Percentiles rank a stretch among this genome's conserved stretches.
Conservation (phyloP, 1,284 basidiomycete genomes). For the Papiliotrema laurentii region DNA sequence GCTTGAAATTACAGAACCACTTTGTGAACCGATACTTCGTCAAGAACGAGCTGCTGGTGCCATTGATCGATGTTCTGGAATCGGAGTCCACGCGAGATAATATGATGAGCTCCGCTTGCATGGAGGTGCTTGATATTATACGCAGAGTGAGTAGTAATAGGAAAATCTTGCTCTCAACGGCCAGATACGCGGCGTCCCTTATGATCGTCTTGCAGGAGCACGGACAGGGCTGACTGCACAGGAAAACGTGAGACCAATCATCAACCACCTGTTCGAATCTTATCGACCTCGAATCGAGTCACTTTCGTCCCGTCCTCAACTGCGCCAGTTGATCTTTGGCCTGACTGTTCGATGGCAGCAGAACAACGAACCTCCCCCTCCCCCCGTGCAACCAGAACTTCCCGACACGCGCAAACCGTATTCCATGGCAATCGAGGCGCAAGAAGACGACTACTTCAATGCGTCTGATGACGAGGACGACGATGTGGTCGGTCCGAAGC, state of each 20-base stretch:
- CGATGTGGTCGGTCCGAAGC: conserved; percentile 22
- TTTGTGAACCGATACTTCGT: conserved; percentile 80
- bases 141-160: conserved; percentile 73
- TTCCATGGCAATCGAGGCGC: conserved; percentile 52
- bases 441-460: conserved; percentile 86
- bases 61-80: conserved; percentile 74
- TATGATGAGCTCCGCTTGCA: conserved; percentile 85
- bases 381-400: conserved; percentile 53
- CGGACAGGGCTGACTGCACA: conserved; percentile 36
- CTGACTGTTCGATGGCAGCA: conserved; percentile 83
- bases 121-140: conserved; percentile 91
- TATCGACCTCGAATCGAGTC: conserved; percentile 64
- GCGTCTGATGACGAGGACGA: conserved; percentile 56
- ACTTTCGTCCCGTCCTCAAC: conserved; percentile 55
- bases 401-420: conserved; percentile 53
- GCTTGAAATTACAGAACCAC: conserved; percentile 77
- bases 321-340: conserved; percentile 43
- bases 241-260: conserved; percentile 83
- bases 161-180: no score
- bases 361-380: conserved; percentile 75
- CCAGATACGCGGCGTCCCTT: no score
- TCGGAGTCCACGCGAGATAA: conserved; percentile 83
- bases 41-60: conserved; percentile 77
- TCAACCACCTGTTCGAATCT: conserved; percentile 76
- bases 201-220: conserved; percentile 10